Evolutionary conservation across 1,139 yeast species (phyloP), one percentile per base, ranked within the genome.

Genomic region (Geotrichum carabidarum): DNA sequence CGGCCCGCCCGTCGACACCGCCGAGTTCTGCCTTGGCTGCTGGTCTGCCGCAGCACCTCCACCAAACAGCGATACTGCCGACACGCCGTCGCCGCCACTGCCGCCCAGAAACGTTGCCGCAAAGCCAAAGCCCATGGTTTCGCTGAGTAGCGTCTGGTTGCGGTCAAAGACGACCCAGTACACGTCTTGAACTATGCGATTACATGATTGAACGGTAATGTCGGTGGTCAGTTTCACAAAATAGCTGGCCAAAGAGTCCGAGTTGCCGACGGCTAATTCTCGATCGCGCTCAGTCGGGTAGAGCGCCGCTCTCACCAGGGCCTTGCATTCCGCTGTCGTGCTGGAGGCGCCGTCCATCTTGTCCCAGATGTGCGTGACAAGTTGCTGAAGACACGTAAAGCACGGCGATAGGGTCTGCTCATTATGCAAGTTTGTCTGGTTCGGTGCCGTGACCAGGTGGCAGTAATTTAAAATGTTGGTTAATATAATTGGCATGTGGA

Each of bases 111-210:
- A 67, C 17, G 70, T 64, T 8, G 66, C 58, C 1, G 69, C 68
- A 53, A 61, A 63, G 6, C 71, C 71, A 40, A 64, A 60, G 17
- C 71, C 71, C 53, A 68, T 65, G 48, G 62, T 62, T 12, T 58
- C 47, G 12, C 61, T 62, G 50, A 68, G 63, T 38, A 56, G 57
- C 27, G 54, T 59, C 8, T 62, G 59, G 46, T 55, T 56, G 44
- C 58, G 59, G 44, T 56, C 56, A 31, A 59, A 58, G 9, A 60
- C 55, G 36, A 54, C 58, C 65, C 63, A 63, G 48, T 62, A 59
- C 14, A 62, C 54, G 44, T 62, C 62, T 35, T 57, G 59, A 12
- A 60, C 59, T 34, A 63, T 54, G 22, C 63, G 58, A 17, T 62
- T 50, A 9, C 59, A 51, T 7, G 60, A 54, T 14, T 55, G 48